A percentile compares a stretch with the other conserved stretches of the same genome.
phyloP scores from a whole-genome alignment of 2,329 filamentous ascomycete species.

The Arthroderma sp. region DNA sequence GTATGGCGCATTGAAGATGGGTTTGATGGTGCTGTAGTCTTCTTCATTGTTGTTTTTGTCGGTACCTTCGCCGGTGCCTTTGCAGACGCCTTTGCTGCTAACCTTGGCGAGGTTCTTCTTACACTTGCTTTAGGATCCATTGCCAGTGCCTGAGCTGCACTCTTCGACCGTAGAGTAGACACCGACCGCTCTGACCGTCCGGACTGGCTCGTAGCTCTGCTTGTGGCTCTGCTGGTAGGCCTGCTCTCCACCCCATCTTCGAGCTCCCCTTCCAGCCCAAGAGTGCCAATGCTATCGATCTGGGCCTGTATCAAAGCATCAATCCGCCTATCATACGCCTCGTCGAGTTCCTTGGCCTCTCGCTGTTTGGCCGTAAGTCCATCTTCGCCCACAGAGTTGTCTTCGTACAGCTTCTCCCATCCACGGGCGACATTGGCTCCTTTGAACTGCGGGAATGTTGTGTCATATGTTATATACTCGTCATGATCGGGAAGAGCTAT shows the following conservation, averaged over 20 bases:
- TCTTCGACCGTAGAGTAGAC: conserved; percentile 31
- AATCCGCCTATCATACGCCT: conserved; percentile 51
- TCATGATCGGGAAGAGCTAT: conserved; percentile 35
- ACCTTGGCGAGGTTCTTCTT: conserved; percentile 16
- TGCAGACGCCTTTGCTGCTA: conserved; percentile 23
- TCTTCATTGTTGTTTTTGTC: conserved; percentile 27
- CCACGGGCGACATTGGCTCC: conserved; percentile 43
- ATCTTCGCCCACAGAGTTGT: conserved; percentile 39
- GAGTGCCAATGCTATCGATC: conserved; percentile 52
- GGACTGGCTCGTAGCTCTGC: conserved; percentile 22
- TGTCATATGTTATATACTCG: conserved; percentile 37
- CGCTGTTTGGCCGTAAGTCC: conserved; percentile 54
- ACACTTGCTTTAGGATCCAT: conserved; percentile 21
- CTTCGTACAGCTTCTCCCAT: conserved; percentile 38
- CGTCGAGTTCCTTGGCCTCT: conserved; percentile 54
- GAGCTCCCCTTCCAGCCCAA: conserved; percentile 29
- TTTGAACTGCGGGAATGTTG: conserved; percentile 41
- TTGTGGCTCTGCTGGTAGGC: neutral
- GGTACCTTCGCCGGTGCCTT: conserved; percentile 10
- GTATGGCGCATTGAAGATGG: conserved; percentile 46
- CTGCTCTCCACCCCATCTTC: conserved; percentile 38
- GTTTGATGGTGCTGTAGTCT: conserved; percentile 35
- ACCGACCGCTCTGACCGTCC: conserved; percentile 16
- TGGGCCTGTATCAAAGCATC: conserved; percentile 58
- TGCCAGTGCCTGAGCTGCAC: conserved; percentile 31